phyloP scores from a whole-genome alignment of 257 asterid genomes.

The Fraxinus cuspidata region DNA sequence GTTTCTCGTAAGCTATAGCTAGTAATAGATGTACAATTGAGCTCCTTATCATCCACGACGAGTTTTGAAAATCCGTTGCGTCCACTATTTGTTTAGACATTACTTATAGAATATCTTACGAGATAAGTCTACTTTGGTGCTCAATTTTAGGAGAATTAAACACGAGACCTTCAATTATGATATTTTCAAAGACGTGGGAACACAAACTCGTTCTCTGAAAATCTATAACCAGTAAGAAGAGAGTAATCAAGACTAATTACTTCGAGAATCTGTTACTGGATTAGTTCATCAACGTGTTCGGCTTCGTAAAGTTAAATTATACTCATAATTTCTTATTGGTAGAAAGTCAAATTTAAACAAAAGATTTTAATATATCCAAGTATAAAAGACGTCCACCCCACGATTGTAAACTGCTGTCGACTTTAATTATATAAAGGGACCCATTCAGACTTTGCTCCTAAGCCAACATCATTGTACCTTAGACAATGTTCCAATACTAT shows the following conservation, averaged over 20 bases:
- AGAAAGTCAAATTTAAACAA: background rate
- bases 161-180: no score
- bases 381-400: conserved; percentile 42
- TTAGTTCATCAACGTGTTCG: background rate
- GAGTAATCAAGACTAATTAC: no score
- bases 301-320: background rate
- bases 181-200: no score
- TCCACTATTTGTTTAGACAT: no score
- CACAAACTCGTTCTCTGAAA: no score
- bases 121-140: background rate
- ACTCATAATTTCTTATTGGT: background rate
- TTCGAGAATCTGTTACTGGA: no score
- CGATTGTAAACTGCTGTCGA: conserved; percentile 37
- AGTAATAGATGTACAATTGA: background rate
- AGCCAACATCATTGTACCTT: conserved; percentile 67
- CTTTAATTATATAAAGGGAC: conserved; percentile 55
- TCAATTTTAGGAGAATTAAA: no score
- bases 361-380: background rate
- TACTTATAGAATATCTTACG: no score
- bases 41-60: no score
- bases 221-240: no score
- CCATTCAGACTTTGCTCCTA: conserved; percentile 62
- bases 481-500: conserved; percentile 24
- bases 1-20: background rate
- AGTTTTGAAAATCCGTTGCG: no score